Percentiles rank a stretch among this genome's conserved stretches.
Evolutionary conservation across 2,329 filamentous ascomycete species (phyloP).

Genomic region (Botrytis sinoallii): DNA sequence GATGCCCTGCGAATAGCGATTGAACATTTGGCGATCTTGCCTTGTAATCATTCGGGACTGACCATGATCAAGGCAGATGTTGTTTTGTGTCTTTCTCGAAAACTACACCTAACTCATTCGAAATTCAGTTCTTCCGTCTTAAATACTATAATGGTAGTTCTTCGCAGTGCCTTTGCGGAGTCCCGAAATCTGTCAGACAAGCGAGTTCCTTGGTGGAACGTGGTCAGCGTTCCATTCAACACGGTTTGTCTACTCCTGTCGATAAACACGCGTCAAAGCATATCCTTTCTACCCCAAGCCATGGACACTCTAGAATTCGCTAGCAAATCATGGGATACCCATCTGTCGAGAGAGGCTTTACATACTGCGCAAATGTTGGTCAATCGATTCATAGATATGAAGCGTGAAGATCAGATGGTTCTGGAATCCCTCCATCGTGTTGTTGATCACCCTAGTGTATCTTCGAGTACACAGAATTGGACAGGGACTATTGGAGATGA

Average conservation of each 20-base stretch:
- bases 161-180: conserved; percentile 25
- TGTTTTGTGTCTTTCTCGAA: conserved; percentile 27
- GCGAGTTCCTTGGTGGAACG: conserved; percentile 30
- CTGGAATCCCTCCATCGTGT: conserved; percentile 25
- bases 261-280: conserved; percentile 25
- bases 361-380: conserved; percentile 29
- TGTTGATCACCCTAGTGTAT: conserved; percentile 14
- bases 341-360: conserved; percentile 29
- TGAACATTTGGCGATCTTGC: conserved; percentile 13
- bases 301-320: conserved; percentile 25
- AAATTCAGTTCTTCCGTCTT: conserved; percentile 11
- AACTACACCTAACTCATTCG: conserved; percentile 16
- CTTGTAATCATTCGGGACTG: conserved; percentile 7
- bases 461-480: background rate
- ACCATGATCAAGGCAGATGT: conserved; percentile 25
- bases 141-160: conserved; percentile 19
- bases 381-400: conserved; percentile 25
- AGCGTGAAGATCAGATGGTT: conserved; percentile 20
- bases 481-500: background rate
- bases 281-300: conserved; percentile 24
- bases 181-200: conserved; percentile 20
- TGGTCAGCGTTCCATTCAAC: conserved; percentile 28
- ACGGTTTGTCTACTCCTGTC: conserved; percentile 28
- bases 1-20: conserved; percentile 4
- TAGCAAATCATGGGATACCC: conserved; percentile 22